Evolutionary conservation across 2,329 filamentous ascomycete species (phyloP).

Genomic region (Dryadomyces sulphureus): DNA sequence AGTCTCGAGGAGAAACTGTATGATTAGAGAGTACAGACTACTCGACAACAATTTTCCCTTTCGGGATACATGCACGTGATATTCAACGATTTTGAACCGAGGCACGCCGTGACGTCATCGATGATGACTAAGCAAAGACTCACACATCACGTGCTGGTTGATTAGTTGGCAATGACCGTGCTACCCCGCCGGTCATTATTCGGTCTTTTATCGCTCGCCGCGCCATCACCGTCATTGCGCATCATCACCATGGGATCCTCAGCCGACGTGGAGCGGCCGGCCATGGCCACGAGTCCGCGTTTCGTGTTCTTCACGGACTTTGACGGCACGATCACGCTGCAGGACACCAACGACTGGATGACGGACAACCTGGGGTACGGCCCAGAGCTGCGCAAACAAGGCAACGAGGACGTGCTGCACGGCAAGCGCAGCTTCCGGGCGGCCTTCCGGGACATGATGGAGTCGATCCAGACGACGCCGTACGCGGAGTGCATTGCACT

Average conservation of each 20-base stretch:
- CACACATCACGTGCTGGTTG: too few species aligned
- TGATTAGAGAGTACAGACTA: too few species aligned
- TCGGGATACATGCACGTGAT: too few species aligned
- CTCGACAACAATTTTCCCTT: too few species aligned
- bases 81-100: too few species aligned
- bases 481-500: constrained; percentile 70
- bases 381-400: constrained; percentile 48
- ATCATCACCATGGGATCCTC: background rate
- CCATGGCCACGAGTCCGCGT: constrained; percentile 56
- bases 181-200: too few species aligned
- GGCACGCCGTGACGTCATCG: too few species aligned
- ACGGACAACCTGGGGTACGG: constrained; percentile 91
- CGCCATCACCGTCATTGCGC: background rate
- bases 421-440: constrained; percentile 64
- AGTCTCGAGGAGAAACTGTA: too few species aligned
- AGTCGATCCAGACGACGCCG: constrained; percentile 58
- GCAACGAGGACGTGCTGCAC: constrained; percentile 64
- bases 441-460: constrained; percentile 82
- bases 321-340: constrained; percentile 80
- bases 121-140: too few species aligned
- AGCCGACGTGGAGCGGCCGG: constrained; percentile 28
- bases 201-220: too few species aligned
- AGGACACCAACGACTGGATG: constrained; percentile 54
- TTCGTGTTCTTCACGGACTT: constrained; percentile 99
- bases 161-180: too few species aligned